Base-by-base conservation (phyloP, 306 rosid species). In the Gillenia trifoliata region DNA sequence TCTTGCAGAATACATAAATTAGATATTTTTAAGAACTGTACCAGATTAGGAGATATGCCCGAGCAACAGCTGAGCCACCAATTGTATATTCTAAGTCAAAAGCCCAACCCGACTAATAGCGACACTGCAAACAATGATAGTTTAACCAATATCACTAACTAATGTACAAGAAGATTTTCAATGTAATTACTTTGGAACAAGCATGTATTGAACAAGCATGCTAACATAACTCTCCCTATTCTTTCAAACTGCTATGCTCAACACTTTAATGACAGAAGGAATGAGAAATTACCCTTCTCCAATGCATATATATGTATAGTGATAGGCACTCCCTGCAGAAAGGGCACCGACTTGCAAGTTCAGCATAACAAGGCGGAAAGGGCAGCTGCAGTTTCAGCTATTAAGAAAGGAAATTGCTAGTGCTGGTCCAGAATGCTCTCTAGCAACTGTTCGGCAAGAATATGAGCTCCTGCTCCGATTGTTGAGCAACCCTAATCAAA, bases 241-340 rank as follows among this genome's bases (percentile, higher is more conserved):
- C 68, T 20, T 36, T 2, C 8, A 11, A 65, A 65, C 11, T 36
- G 4, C 50, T 5, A 36, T 5, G 29, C 9, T 36, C 17, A 6
- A n/a, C 62, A 41, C 61, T 22, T 22, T 23, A 54, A 6, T n/a
- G 76, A 20, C 38, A 28, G 64, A 6, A 38, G 9, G 3, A 71
- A 55, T 26, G 13, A 28, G 34, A 77, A 60, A 70, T 30, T 89
- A 90, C 98, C 97, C 97, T 89, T 94, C 99, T 71, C 99, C 99
- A 66, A 92, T 81, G 69, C 96, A 94, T 78, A 92, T 90, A 84
- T 92, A 94, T 11, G 99, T 79, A 75, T 94, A 94, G 79, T 92
- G 99, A 82, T 94, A 94, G n/a, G 99, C 99, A 67, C 99, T 94
- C 33, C 99, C 99, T 20, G 99, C 97, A 33, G 97, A 94, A n/a